Conservation (phyloP, 805 yeast genomes). For the Lipomyces lipofer region DNA sequence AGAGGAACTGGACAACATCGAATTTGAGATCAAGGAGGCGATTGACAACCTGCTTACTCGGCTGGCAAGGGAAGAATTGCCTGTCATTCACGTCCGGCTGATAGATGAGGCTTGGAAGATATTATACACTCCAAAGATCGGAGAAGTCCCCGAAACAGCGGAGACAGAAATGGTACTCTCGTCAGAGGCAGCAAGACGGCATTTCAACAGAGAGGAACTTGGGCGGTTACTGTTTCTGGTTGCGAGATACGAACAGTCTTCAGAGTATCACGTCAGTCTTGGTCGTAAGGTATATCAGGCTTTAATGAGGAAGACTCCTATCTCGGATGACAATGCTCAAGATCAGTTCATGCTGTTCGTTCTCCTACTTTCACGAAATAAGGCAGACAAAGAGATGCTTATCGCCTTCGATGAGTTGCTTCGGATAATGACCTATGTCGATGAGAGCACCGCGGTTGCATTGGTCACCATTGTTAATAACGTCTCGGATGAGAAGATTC, state of each 20-base stretch:
- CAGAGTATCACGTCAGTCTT: constrained; percentile 24
- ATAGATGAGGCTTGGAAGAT: constrained; percentile 28
- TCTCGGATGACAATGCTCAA: constrained; percentile 1
- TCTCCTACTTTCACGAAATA: constrained; percentile 19
- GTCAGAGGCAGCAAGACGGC: constrained; percentile 1
- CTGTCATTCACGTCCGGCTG: constrained; percentile 21
- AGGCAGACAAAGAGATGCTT: constrained; percentile 26
- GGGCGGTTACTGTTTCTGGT: constrained; percentile 8
- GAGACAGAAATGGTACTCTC: constrained; percentile 10
- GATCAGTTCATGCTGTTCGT: constrained; percentile 25
- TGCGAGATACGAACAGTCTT: constrained; percentile 12
- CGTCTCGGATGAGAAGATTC: constrained; percentile 17
- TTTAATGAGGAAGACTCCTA: constrained; percentile 6
- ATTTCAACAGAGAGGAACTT: constrained; percentile 16
- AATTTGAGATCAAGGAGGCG: constrained; percentile 21
- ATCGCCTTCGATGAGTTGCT: constrained; percentile 22
- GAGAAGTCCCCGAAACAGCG: not conserved
- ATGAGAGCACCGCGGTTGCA: constrained; percentile 22
- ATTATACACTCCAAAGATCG: constrained; percentile 20
- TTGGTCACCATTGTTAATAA: constrained; percentile 26
- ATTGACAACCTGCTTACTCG: constrained; percentile 10
- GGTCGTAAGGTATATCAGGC: constrained; percentile 22
- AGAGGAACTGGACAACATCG: constrained; percentile 14
- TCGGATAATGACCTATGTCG: constrained; percentile 2
- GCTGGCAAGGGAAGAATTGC: constrained; percentile 17